phyloP scores from a whole-genome alignment of 345 rosid genomes.

The Moricandia moricandioides region DNA sequence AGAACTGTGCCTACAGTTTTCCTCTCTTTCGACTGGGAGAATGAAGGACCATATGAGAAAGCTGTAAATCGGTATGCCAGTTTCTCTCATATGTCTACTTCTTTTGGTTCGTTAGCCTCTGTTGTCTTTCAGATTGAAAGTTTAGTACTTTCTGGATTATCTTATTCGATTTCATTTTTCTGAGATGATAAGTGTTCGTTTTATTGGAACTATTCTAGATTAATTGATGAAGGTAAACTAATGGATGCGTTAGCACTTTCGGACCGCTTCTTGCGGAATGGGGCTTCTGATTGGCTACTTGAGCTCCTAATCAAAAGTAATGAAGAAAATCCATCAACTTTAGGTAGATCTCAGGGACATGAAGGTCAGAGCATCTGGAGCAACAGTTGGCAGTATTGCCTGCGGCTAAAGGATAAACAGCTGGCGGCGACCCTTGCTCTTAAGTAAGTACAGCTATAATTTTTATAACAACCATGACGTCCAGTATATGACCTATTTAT shows the following conservation, averaged over 20 bases:
- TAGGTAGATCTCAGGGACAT: constrained; percentile 53
- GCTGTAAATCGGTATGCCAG: constrained; percentile 68
- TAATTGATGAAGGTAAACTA: constrained; percentile 81
- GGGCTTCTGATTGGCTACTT: constrained; percentile 85
- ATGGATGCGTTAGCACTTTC: constrained; percentile 98
- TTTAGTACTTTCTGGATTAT: neutral
- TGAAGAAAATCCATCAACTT: constrained; percentile 55
- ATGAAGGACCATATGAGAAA: constrained; percentile 86
- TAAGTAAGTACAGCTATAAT: constrained; percentile 48
- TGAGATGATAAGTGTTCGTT: constrained; percentile 11
- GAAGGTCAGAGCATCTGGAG: constrained; percentile 66
- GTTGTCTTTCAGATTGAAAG: neutral
- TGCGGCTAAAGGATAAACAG: constrained; percentile 90
- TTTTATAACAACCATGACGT: neutral
- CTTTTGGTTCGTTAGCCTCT: constrained; percentile 5
- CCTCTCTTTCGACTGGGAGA: constrained; percentile 91
- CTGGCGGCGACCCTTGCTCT: constrained; percentile 87
- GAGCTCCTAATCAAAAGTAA: constrained; percentile 72
- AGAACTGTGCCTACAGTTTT: constrained; percentile 61
- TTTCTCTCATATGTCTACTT: neutral
- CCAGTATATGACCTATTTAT: neutral
- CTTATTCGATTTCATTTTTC: neutral
- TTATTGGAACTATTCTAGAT: constrained; percentile 42
- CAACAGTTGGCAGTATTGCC: constrained; percentile 93
- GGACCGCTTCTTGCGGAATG: constrained; percentile 88